Evolutionary conservation across 2,329 filamentous ascomycete species (phyloP), one percentile per base, ranked within the genome.

Genomic region (Lachnellula subtilissima): DNA sequence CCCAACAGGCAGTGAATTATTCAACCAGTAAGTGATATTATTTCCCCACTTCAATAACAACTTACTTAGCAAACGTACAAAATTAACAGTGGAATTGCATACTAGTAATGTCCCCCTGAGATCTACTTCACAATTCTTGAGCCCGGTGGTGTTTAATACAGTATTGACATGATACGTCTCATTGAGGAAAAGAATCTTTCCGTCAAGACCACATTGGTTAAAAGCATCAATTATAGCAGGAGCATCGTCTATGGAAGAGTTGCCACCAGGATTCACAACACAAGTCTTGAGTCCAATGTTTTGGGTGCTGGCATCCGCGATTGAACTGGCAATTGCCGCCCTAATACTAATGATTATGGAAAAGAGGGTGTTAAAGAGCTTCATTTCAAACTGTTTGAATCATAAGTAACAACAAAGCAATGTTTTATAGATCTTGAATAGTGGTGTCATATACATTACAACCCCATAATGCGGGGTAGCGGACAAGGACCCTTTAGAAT

Each of bases 61-160:
- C 43, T 28, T 46, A 5, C 43, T 46, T 46, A 25, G 8, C n/a
- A 17, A 17, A 2, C 8, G 2, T 17, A 23, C 8, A 7, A 12
- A 11, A 15, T 22, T 1, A 22, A 19, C 14, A 6, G 64, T 73
- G 74, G 1, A 23, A 48, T 22, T 5, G 22, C 22, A 2, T 22
- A 55, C 55, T 3, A 61, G n/a, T n/a, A 87, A 75, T 12, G 76
- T 78, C 17, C 83, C 84, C 58, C 76, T 75, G 49, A 83, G 76
- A 58, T 79, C 74, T 19, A 80, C 68, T 2, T 75, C 71, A 9
- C 72, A 69, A 60, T 80, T 69, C 1, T 71, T 55, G 1, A 79
- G 67, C 32, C 69, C 69, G 0, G 70, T 74, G 1, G 72, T 76
- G 50, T 77, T 75, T 75, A 79, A 72, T 1, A 76, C 71, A 0